These are phyloP conservation scores for Wickerhamiella azymoides DNA, from an alignment of 805 yeast species.

Conservation along the genomic window DNA sequence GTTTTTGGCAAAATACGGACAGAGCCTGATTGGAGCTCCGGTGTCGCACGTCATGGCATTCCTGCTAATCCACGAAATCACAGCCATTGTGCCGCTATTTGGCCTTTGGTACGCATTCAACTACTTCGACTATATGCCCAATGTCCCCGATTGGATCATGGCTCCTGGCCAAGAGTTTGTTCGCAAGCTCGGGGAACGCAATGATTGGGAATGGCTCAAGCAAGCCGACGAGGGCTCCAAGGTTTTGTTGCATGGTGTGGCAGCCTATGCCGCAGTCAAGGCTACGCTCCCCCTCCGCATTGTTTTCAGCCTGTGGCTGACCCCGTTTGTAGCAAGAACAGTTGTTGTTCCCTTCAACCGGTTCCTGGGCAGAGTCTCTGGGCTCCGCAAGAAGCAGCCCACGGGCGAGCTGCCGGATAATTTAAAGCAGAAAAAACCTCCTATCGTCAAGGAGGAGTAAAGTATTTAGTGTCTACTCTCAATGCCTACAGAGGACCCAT, in stretches of 20 bases:
- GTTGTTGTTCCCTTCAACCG: slow-evolving; percentile 34
- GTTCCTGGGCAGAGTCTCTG: slow-evolving; percentile 11
- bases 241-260: slow-evolving; percentile 56
- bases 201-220: slow-evolving; percentile 22
- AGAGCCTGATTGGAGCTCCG: slow-evolving; percentile 40
- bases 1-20: slow-evolving; percentile 37
- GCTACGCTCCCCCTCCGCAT: slow-evolving; percentile 39
- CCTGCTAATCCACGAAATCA: slow-evolving; percentile 53
- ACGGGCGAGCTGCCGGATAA: slow-evolving; percentile 9
- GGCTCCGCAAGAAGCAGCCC: background rate
- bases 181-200: slow-evolving; percentile 31
- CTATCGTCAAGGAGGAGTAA: background rate
- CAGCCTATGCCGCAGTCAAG: slow-evolving; percentile 59
- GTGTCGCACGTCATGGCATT: slow-evolving; percentile 50
- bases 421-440: slow-evolving; percentile 5
- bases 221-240: slow-evolving; percentile 39
- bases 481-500: too few relatives aligned
- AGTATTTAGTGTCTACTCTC: too few relatives aligned
- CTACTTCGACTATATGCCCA: slow-evolving; percentile 38
- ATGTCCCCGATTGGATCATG: slow-evolving; percentile 47
- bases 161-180: slow-evolving; percentile 44
- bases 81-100: slow-evolving; percentile 60
- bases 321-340: slow-evolving; percentile 45
- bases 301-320: slow-evolving; percentile 34
- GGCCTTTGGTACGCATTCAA: slow-evolving; percentile 57